Percentiles rank a stretch among this genome's conserved stretches.
Conservation (phyloP, 306 rosid genomes). For the Hippophae rhamnoides region DNA sequence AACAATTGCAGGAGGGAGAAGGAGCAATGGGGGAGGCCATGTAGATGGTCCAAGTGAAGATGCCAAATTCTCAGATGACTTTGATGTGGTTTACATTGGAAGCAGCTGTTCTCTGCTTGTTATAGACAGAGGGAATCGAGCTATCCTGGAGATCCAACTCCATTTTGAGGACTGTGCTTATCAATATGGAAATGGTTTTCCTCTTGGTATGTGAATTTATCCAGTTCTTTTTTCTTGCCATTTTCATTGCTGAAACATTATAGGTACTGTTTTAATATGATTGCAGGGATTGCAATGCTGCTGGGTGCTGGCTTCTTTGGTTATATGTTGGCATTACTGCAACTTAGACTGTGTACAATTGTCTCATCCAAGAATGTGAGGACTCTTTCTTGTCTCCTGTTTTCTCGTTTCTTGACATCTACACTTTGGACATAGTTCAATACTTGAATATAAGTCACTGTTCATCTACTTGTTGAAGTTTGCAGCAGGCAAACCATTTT, state of each 20-base stretch:
- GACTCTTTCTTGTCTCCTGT: constrained; percentile 15
- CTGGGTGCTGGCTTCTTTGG: constrained; percentile 85
- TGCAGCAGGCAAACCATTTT: no score
- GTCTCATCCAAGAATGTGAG: constrained; percentile 63
- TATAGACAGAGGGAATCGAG: constrained; percentile 75
- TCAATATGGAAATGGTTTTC: constrained; percentile 81
- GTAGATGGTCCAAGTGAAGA: constrained; percentile 93
- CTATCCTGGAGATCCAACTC: constrained; percentile 85
- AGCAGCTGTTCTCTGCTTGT: constrained; percentile 84
- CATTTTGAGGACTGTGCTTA: constrained; percentile 90
- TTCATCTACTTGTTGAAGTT: no score
- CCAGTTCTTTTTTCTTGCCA: not conserved
- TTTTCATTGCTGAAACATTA: constrained; percentile 1
- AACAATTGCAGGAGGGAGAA: constrained; percentile 88
- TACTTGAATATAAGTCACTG: no score
- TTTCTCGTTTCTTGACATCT: constrained; percentile 17
- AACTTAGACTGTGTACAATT: constrained; percentile 57
- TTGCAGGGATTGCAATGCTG: constrained; percentile 68
- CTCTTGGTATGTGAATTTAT: constrained; percentile 50
- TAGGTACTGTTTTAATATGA: constrained; percentile 16
- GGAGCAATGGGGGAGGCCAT: constrained; percentile 66
- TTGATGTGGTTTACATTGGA: constrained; percentile 82
- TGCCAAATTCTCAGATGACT: constrained; percentile 82
- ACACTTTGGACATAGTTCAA: not conserved
- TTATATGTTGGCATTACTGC: constrained; percentile 82